Evolutionary conservation across 108 stramenopile species (phyloP), one percentile per base, ranked within the genome.

Genomic region (Nitzschia putrida): DNA sequence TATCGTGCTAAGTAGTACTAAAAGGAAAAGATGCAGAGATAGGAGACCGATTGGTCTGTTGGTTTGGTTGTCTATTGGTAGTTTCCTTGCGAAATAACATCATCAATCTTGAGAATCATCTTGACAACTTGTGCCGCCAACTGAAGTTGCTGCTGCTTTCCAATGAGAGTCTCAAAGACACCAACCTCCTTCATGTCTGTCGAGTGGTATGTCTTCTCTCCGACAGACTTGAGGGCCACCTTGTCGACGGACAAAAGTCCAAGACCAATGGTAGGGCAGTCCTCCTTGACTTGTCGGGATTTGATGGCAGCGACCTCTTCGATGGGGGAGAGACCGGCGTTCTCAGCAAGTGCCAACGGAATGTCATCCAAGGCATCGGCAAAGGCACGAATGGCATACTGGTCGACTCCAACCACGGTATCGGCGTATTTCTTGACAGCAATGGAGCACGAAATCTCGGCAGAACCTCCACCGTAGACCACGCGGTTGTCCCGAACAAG

Each of bases 61-160:
- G 1, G 29, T 34, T 34, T 34, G 29, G 1, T 34, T 34, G 29
- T 34, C 39, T 77, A 85, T 37, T 80, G 56, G 60, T 86, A 81
- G 40, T 80, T 68, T 37, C 92, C 92, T 64, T 78, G 71, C 50
- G 92, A 83, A 74, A 99, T 94, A 14, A 98, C 96, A 80, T 99
- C 98, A 66, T 99, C 99, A 80, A 99, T 98, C 83, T 98, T 99
- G 69, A 99, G 88, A 71, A 99, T 98, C 97, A 99, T 98, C 84
- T 99, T 99, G 67, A 98, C 98, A 8, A 99, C 96, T 82, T 99
- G 99, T 18, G 97, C 98, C 40, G 99, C 99, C 52, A 99, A 78
- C 76, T 94, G 94, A 43, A 99, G 73, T 82, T 99, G 99, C 76
- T 99, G 95, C 69, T 98, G 96, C 83, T 99, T 99, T 56, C 99